Evolutionary conservation across 73 alveolate species (phyloP).

Genomic region (Symbiodinium natans): DNA sequence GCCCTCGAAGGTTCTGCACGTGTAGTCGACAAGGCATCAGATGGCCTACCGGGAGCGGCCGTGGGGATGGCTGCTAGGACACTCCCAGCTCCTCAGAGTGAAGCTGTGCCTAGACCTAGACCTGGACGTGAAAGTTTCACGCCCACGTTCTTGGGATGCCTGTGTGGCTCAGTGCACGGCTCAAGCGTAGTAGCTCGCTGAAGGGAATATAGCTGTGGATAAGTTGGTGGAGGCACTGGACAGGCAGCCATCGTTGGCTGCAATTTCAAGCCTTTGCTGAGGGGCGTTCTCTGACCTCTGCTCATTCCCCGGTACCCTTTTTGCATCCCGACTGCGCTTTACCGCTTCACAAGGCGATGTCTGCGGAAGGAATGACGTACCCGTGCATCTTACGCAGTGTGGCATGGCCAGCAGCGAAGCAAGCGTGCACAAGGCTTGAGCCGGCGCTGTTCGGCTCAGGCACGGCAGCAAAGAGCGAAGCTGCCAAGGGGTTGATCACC

Average conservation of each 20-base stretch:
- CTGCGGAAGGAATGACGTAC: neutral
- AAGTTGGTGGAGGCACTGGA: neutral
- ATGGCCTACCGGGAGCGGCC: conserved; percentile 91
- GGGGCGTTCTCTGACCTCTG: neutral
- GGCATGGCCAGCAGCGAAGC: neutral
- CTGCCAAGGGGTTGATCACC: neutral
- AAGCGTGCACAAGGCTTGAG: neutral
- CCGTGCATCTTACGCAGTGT: neutral
- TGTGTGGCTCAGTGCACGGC: conserved; percentile 54
- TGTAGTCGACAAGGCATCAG: conserved; percentile 7
- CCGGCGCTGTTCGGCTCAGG: neutral
- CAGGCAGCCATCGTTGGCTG: neutral
- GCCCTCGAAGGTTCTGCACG: too few relatives aligned
- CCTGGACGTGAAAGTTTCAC: neutral
- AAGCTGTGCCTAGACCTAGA: too few relatives aligned
- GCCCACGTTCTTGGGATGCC: neutral
- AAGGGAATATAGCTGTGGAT: neutral
- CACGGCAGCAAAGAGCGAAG: neutral
- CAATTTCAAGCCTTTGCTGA: neutral
- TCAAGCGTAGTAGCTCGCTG: conserved; percentile 39
- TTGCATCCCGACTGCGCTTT: neutral
- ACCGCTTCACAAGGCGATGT: neutral
- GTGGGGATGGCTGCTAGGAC: conserved; percentile 87
- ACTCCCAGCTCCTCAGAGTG: too few relatives aligned
- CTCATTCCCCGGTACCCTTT: neutral